Evolutionary conservation across 2,329 filamentous ascomycete genomes (phyloP), one percentile per base, ranked within the genome.

Genomic region (Hymenoscyphus albidus): DNA sequence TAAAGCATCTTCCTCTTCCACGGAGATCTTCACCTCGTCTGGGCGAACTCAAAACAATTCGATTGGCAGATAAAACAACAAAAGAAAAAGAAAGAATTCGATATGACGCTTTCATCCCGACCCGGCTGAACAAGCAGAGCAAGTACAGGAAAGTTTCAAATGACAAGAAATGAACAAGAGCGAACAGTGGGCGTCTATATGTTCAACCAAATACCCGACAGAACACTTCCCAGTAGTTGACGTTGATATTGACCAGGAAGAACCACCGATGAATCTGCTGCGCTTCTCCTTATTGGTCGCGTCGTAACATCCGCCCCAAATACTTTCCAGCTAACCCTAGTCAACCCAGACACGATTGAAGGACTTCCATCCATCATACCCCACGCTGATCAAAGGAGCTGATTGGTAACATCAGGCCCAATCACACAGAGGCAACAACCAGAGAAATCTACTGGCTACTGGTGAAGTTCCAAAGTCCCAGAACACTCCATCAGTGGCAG

Each of bases 1-100:
- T 44, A 13, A 18, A 58, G 32, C 35, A 55, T 35, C 32, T 59
- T 55, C 27, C 54, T n/a, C 54, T 62, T 62, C 61, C 61, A 62
- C 61, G 61, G 61, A 62, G 61, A 62, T 62, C 54, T 58, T 5
- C 22, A 22, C n/a, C 9, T 54, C 18, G 48, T 4, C 22, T 12
- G 13, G 22, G 48, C 5, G 48, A 22, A 5, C 22, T 22, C 18
- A 54, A 54, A 54, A 18, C 10, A 27, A 12, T 54, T 54, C 22
- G 48, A 54, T 54, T 54, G 48, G 48, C 44, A 18, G 10, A 51
- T 39, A 31, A 39, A 54, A 54, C 18, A 7, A 40, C 56, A 18
- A 18, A 32, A 27, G 1, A 54, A 54, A 54, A 54, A 22, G n/a
- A 22, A 22, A 27, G 10, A 18, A 12, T 22, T 54, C n/a, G 10